Evolutionary conservation across 164 flowering plant species (phyloP), one percentile per base, ranked within the genome.

Genomic region (Amborella trichopoda): DNA sequence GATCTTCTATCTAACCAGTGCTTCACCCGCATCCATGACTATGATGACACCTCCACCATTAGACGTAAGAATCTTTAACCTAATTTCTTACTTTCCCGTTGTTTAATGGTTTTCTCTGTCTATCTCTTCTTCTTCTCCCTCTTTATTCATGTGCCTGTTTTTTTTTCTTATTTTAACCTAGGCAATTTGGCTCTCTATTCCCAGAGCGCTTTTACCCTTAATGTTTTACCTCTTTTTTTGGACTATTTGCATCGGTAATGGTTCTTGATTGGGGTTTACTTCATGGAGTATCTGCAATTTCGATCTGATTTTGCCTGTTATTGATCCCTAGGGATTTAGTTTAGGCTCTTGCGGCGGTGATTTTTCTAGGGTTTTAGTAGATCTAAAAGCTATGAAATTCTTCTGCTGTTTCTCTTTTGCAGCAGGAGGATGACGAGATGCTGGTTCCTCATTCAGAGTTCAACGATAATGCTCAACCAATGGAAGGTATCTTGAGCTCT

Each of bases 361-460:
- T 58, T 58, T 63, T 55, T 40, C 50, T n/a, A n/a, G n/a, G n/a
- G n/a, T n/a, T n/a, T n/a, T n/a, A n/a, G n/a, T n/a, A n/a, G n/a
- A n/a, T n/a, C n/a, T n/a, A n/a, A n/a, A n/a, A 54, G 54, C 20
- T 60, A 43, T 68, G 75, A 53, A 4, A 6, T 37, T 37, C 18
- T 37, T 50, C 68, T 26, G 27, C 46, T 28, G n/a, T 19, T 40
- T 24, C 6, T 52, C 48, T 39, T 59, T 33, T 64, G 73, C 70
- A 81, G 83, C 88, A 79, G 59, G 90, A 87, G 23, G 94, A 87
- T 45, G 94, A 87, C 50, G 94, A 83, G 75, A 76, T 88, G 86
- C 75, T 87, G 18, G 91, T 87, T 48, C 96, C 94, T 25, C 81
- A 81, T 61, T 68, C 90, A n/a, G 95, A 81, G 56, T 52, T 73